Evolutionary conservation across 495 filamentous ascomycete genomes (phyloP).

Genomic region (Platismatia glauca): DNA sequence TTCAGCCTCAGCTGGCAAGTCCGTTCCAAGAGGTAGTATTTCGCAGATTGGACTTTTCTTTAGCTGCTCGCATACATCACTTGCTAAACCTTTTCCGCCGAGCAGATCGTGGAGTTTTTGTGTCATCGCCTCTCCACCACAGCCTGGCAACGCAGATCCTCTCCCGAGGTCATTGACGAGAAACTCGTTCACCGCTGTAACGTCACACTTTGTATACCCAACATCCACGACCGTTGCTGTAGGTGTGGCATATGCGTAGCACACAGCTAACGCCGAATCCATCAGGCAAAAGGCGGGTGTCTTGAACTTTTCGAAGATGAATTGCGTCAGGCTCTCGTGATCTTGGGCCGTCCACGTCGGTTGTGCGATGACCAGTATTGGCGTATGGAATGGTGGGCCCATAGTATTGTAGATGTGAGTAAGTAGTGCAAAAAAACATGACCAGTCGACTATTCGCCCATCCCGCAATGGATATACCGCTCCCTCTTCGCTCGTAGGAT

Average conservation of each 20-base stretch:
- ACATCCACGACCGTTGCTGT: slow-evolving; percentile 82
- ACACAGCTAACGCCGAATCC: slow-evolving; percentile 72
- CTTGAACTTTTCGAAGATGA: slow-evolving; percentile 95
- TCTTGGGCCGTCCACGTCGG: slow-evolving; percentile 80
- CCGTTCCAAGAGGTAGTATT: slow-evolving; percentile 60
- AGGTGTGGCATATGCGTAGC: slow-evolving; percentile 70
- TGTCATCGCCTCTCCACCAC: slow-evolving; percentile 87
- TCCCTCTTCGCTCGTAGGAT: slow-evolving; percentile 75
- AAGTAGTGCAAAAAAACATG: slow-evolving; percentile 84
- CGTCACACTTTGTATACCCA: slow-evolving; percentile 80
- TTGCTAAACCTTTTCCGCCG: slow-evolving; percentile 56
- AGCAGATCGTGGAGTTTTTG: slow-evolving; percentile 61
- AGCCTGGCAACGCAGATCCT: slow-evolving; percentile 53
- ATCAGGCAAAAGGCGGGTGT: slow-evolving; percentile 80
- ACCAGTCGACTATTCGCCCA: slow-evolving; percentile 81
- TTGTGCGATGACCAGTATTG: slow-evolving; percentile 77
- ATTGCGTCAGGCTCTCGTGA: slow-evolving; percentile 73
- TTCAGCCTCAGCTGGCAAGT: slow-evolving; percentile 44
- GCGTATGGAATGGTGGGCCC: slow-evolving; percentile 85
- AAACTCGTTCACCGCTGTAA: slow-evolving; percentile 79
- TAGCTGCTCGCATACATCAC: slow-evolving; percentile 91
- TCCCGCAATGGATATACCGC: slow-evolving; percentile 79
- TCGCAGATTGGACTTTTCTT: slow-evolving; percentile 87
- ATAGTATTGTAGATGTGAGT: slow-evolving; percentile 77
- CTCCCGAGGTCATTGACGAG: slow-evolving; percentile 52